phyloP scores from a whole-genome alignment of 1,284 basidiomycete genomes.

The Xerocomus amazonicus region DNA sequence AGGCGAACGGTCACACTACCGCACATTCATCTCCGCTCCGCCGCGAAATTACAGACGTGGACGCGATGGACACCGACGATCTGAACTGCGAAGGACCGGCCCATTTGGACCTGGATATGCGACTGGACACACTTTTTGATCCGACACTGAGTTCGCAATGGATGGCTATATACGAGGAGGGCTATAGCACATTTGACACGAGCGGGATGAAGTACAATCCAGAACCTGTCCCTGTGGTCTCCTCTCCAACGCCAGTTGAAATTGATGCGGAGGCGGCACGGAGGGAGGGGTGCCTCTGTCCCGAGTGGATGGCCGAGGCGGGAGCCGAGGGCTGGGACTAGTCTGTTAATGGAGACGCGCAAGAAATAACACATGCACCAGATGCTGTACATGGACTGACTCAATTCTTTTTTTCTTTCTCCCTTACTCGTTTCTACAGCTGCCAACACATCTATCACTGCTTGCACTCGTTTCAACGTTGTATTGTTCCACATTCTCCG shows the following conservation, averaged over 20 bases:
- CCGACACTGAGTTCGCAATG: slow-evolving; percentile 6
- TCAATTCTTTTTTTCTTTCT: no score
- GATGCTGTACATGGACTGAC: no score
- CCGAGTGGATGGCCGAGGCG: slow-evolving; percentile 28
- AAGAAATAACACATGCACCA: no score
- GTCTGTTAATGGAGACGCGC: background rate
- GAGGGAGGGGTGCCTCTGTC: slow-evolving; percentile 19
- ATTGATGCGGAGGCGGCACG: background rate
- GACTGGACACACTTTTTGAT: slow-evolving; percentile 4
- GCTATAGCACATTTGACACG: slow-evolving; percentile 10
- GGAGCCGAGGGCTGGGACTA: slow-evolving; percentile 19
- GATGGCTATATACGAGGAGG: slow-evolving; percentile 13
- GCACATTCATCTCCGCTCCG: background rate
- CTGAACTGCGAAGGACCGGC: background rate
- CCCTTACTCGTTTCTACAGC: no score
- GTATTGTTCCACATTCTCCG: no score
- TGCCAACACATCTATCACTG: no score
- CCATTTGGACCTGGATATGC: background rate
- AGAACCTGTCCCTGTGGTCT: background rate
- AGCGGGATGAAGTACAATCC: background rate
- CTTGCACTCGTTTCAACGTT: no score
- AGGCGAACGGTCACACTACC: background rate
- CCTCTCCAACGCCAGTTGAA: background rate
- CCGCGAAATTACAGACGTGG: background rate
- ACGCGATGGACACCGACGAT: background rate